Conservation (phyloP, 805 yeast genomes). For the Torulaspora quercuum region DNA sequence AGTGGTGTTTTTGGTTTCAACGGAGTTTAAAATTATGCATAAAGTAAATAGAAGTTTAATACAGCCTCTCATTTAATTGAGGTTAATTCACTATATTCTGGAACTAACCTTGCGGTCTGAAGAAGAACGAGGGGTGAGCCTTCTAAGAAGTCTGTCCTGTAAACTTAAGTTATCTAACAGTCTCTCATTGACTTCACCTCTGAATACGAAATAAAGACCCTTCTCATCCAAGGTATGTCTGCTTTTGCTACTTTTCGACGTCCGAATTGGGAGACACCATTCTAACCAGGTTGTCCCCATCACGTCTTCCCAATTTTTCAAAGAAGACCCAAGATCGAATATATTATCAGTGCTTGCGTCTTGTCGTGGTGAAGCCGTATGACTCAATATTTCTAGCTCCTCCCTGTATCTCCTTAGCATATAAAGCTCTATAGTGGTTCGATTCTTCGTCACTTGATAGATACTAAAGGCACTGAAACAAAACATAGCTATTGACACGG, state of each 20-base stretch:
- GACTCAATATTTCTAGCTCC: conserved; percentile 37
- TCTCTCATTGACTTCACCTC: conserved; percentile 39
- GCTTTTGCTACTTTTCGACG: conserved; percentile 21
- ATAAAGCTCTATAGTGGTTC: conserved; percentile 78
- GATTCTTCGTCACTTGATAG: conserved; percentile 58
- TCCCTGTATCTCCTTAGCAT: conserved; percentile 49
- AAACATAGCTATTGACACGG: conserved; percentile 53
- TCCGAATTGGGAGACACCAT: conserved; percentile 67
- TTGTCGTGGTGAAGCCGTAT: conserved; percentile 35
- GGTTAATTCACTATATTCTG: no score
- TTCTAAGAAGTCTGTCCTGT: conserved; percentile 32
- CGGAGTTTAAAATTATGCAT: conserved; percentile 7
- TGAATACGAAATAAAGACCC: conserved; percentile 49
- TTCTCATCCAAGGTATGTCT: conserved; percentile 36
- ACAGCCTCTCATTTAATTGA: no score
- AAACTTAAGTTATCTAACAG: conserved; percentile 37
- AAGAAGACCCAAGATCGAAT: conserved; percentile 64
- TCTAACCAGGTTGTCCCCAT: conserved; percentile 67
- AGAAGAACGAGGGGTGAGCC: conserved; percentile 34
- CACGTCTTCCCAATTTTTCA: conserved; percentile 58
- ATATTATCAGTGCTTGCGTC: conserved; percentile 57
- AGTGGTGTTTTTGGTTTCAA: conserved; percentile 1
- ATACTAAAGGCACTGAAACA: conserved; percentile 56
- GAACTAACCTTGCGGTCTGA: conserved; percentile 13
- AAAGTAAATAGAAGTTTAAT: no score